These are phyloP conservation scores for Sextonia rubra DNA, from an alignment of 164 flowering plant genomes.

Conservation along the genomic window DNA sequence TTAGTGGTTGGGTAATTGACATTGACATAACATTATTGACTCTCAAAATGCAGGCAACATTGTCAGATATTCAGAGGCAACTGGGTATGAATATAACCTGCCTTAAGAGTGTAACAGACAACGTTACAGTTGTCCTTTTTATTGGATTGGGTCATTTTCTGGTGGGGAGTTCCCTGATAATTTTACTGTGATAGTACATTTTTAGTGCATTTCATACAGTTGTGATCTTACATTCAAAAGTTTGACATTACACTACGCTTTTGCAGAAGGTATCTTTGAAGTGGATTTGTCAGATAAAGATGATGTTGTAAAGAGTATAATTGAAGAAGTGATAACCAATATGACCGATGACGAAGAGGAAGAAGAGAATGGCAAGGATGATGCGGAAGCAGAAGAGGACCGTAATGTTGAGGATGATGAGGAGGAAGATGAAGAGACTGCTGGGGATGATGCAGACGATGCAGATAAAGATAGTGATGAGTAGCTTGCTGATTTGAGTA, in stretches of 20 bases:
- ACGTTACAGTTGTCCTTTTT: no score
- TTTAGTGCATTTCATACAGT: neutral
- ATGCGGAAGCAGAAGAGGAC: neutral
- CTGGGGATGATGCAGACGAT: slow-evolving; percentile 4
- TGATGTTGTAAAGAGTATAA: slow-evolving; percentile 61
- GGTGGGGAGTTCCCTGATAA: no score
- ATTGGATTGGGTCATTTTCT: no score
- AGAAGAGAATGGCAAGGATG: slow-evolving; percentile 32
- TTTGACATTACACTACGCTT: neutral
- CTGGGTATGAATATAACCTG: slow-evolving; percentile 43
- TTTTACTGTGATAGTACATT: no score
- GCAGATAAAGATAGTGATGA: slow-evolving; percentile 11
- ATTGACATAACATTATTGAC: neutral
- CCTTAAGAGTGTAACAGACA: neutral
- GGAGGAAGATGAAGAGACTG: no score
- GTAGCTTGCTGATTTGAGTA: neutral
- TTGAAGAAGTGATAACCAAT: slow-evolving; percentile 63
- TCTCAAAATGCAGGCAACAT: slow-evolving; percentile 59
- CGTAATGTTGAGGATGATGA: slow-evolving; percentile 24
- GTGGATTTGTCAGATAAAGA: slow-evolving; percentile 60
- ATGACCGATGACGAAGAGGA: slow-evolving; percentile 76
- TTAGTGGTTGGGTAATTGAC: slow-evolving; percentile 4
- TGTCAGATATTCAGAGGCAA: slow-evolving; percentile 75
- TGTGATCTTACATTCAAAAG: neutral
- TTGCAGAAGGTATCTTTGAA: slow-evolving; percentile 52